These are phyloP conservation scores for Phaeotremella fagi DNA, from an alignment of 768 basidiomycete species.

Conservation along the genomic window DNA sequence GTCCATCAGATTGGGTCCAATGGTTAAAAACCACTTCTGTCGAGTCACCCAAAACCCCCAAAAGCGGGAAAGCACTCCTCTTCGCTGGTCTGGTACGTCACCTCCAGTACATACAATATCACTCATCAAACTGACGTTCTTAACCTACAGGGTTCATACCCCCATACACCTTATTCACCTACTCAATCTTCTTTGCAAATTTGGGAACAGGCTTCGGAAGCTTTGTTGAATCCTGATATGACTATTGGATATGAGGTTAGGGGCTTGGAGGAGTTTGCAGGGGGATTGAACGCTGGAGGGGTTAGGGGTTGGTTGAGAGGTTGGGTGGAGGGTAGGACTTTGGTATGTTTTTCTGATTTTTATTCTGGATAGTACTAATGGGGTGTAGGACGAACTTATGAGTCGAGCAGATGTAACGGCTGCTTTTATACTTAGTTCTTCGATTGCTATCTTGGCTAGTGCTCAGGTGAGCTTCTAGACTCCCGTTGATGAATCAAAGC, in stretches of 20 bases:
- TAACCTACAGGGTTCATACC: conserved; percentile 47
- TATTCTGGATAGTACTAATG: neutral
- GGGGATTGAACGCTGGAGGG: conserved; percentile 11
- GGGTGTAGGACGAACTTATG: conserved; percentile 39
- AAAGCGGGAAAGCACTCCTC: conserved; percentile 28
- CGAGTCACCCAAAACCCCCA: neutral
- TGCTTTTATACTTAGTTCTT: conserved; percentile 43
- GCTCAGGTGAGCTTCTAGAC: conserved; percentile 24
- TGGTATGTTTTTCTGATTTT: conserved; percentile 29
- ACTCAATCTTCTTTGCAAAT: conserved; percentile 32
- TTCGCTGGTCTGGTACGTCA: conserved; percentile 43
- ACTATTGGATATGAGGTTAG: conserved; percentile 35
- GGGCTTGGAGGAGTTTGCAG: conserved; percentile 38
- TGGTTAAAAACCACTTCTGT: conserved; percentile 30
- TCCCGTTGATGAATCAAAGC: neutral
- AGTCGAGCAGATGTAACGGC: conserved; percentile 38
- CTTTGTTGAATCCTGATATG: conserved; percentile 35
- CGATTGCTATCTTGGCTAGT: conserved; percentile 42
- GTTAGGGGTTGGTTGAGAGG: conserved; percentile 36
- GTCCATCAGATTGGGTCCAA: conserved; percentile 29
- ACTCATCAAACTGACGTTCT: too few species aligned
- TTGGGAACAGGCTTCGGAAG: conserved; percentile 44
- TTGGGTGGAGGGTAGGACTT: conserved; percentile 41
- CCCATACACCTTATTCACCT: conserved; percentile 42
- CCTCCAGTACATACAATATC: too few species aligned